Base-by-base conservation (phyloP, 2,329 filamentous ascomycete genomes). In the Pseudogymnoascus sp. region DNA sequence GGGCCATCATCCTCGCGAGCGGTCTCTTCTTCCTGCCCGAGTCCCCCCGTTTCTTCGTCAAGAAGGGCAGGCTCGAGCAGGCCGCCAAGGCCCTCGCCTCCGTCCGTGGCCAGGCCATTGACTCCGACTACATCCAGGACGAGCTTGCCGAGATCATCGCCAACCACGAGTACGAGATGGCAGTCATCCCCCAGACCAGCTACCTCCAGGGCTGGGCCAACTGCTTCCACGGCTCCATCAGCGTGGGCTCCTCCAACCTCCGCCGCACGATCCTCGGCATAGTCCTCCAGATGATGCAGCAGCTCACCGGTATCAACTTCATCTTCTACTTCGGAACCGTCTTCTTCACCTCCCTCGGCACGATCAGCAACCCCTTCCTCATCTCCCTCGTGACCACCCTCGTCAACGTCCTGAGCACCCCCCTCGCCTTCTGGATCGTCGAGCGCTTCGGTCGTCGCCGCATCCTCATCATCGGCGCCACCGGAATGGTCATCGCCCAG, bases 301-400 rank as follows among this genome's bases (percentile, higher is more conserved):
- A 90, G 77, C 34, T 60, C 88, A 66, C 74, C 91, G 90, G 91
- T 80, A 89, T 96, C 77, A 96, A 96, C 83, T 96, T 93, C 77
- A 90, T 95, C 80, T 93, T 92, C 80, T 90, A 91, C 80, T 91
- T 87, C 79, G 91, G 89, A 37, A 92, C 90, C 36, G 85, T 89
- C 65, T 96, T 96, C 85, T 89, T 96, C 79, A 77, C 89, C 77
- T 86, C 86, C 23, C 87, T 89, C 80, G 73, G 78, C 26, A 80
- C 78, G 8, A 74, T 85, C 34, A 77, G 84, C 62, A 79, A 80
- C 69, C 81, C 80, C 57, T 82, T 90, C 72, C 76, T 91, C 21
- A 78, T 75, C 78, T 85, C 78, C 66, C 75, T 90, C 6, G 83
- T 89, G 68, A 79, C 81, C 66, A 80, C 64, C 18, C 34, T 62